phyloP scores from a whole-genome alignment of 2,329 filamentous ascomycete species.

The Trichoderma oligosporum region DNA sequence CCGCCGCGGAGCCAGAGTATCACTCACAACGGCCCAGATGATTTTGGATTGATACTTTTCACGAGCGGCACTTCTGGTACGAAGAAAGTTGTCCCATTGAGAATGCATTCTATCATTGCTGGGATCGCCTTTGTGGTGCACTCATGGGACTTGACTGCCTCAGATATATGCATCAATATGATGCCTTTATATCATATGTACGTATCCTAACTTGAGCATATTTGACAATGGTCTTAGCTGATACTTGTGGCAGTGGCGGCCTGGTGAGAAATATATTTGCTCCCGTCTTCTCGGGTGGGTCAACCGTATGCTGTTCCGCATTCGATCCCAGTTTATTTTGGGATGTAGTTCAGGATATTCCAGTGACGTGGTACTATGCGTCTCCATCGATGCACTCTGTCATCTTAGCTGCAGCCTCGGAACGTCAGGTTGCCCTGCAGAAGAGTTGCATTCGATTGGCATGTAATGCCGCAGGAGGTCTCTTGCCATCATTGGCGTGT shows the following conservation, averaged over 20 bases:
- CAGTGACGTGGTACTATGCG: slow-evolving; percentile 56
- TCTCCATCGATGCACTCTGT: slow-evolving; percentile 55
- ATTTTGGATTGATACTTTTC: slow-evolving; percentile 51
- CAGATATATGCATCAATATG: slow-evolving; percentile 54
- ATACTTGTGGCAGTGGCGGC: slow-evolving; percentile 40
- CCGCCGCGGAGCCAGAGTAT: slow-evolving; percentile 1
- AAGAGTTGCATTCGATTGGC: slow-evolving; percentile 48
- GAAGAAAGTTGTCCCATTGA: slow-evolving; percentile 56
- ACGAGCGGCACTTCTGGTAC: slow-evolving; percentile 56
- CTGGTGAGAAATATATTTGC: slow-evolving; percentile 53
- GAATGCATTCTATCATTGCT: slow-evolving; percentile 46
- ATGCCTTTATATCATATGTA: slow-evolving; percentile 57
- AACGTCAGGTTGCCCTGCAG: slow-evolving; percentile 38
- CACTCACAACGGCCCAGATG: slow-evolving; percentile 41
- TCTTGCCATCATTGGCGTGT: slow-evolving; percentile 48
- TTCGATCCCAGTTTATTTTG: slow-evolving; percentile 56
- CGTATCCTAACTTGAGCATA: slow-evolving; percentile 25
- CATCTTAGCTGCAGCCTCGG: slow-evolving; percentile 45
- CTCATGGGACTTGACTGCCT: slow-evolving; percentile 47
- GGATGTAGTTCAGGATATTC: slow-evolving; percentile 47
- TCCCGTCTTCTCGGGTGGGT: slow-evolving; percentile 51
- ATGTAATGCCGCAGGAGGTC: slow-evolving; percentile 53
- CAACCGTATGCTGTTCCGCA: slow-evolving; percentile 50
- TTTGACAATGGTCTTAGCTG: neutral
- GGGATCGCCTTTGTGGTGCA: slow-evolving; percentile 51